Conservation (phyloP, 2,329 filamentous ascomycete species). For the Pseudocercospora pini-densiflorae region DNA sequence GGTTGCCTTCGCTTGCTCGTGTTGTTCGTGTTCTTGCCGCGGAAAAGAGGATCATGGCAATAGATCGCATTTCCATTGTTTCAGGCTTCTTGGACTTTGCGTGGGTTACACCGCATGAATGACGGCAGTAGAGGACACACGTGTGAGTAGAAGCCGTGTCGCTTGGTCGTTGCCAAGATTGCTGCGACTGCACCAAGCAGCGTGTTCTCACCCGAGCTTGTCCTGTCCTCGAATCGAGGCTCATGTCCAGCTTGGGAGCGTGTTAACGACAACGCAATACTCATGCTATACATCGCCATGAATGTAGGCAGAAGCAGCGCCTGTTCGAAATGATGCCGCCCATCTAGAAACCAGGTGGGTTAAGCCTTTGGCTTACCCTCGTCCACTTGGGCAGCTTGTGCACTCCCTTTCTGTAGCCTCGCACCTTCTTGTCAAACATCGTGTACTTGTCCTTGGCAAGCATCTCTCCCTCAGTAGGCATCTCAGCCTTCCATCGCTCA, state of each 20-base stretch:
- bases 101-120: not conserved
- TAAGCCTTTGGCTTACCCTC: slow-evolving; percentile 88
- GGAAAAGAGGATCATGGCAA: not conserved
- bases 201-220: not conserved
- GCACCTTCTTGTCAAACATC: slow-evolving; percentile 94
- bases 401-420: slow-evolving; percentile 94
- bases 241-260: not conserved
- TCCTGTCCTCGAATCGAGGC: not conserved
- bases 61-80: not conserved
- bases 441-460: slow-evolving; percentile 96
- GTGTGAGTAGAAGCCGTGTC: not conserved
- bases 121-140: not conserved
- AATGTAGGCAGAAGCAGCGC: not conserved
- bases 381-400: slow-evolving; percentile 86
- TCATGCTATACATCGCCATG: not conserved
- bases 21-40: not conserved
- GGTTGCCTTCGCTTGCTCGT: not conserved
- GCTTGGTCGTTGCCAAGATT: not conserved
- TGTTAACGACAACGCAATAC: not conserved
- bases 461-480: slow-evolving; percentile 97
- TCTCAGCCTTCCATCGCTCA: slow-evolving; percentile 90
- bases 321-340: not conserved
- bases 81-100: not conserved
- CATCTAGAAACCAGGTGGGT: slow-evolving; percentile 85
- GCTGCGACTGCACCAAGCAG: not conserved